Percentiles rank a stretch among this genome's conserved stretches.
Evolutionary conservation across 2,329 filamentous ascomycete genomes (phyloP).

Genomic region (Beauveria rudraprayagi): DNA sequence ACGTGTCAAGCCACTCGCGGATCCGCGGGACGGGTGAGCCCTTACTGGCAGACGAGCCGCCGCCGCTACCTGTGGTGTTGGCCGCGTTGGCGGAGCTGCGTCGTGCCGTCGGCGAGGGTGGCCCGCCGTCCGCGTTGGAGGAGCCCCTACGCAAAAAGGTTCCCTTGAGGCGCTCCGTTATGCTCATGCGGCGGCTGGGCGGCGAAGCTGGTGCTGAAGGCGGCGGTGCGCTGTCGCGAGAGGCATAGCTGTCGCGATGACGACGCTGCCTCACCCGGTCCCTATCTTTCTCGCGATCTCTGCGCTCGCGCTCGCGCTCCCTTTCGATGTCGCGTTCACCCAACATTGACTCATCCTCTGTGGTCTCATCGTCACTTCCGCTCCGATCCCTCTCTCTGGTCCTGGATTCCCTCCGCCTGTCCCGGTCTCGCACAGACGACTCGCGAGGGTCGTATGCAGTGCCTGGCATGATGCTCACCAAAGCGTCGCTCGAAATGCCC

Average conservation of each 20-base stretch:
- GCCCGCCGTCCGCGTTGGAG: slow-evolving; percentile 19
- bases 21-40: slow-evolving; percentile 31
- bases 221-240: not conserved
- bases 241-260: slow-evolving; percentile 14
- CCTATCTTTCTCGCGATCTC: slow-evolving; percentile 17
- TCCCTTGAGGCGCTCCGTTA: slow-evolving; percentile 31
- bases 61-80: not conserved
- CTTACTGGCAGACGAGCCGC: slow-evolving; percentile 16
- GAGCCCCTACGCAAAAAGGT: slow-evolving; percentile 25
- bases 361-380: slow-evolving; percentile 8
- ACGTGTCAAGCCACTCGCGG: slow-evolving; percentile 35
- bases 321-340: slow-evolving; percentile 14
- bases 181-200: slow-evolving; percentile 31
- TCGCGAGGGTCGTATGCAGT: slow-evolving; percentile 2
- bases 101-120: slow-evolving; percentile 18
- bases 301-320: slow-evolving; percentile 14
- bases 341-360: not conserved
- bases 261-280: slow-evolving; percentile 14
- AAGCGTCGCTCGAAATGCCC: not conserved
- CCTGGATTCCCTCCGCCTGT: slow-evolving; percentile 12
- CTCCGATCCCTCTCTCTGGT: slow-evolving; percentile 10
- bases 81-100: not conserved
- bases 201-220: slow-evolving; percentile 14
- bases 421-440: slow-evolving; percentile 12
- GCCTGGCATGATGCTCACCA: slow-evolving; percentile 4